These are phyloP conservation scores for Paraconiothyrium brasiliense DNA, from an alignment of 2,329 filamentous ascomycete genomes.

Conservation along the genomic window DNA sequence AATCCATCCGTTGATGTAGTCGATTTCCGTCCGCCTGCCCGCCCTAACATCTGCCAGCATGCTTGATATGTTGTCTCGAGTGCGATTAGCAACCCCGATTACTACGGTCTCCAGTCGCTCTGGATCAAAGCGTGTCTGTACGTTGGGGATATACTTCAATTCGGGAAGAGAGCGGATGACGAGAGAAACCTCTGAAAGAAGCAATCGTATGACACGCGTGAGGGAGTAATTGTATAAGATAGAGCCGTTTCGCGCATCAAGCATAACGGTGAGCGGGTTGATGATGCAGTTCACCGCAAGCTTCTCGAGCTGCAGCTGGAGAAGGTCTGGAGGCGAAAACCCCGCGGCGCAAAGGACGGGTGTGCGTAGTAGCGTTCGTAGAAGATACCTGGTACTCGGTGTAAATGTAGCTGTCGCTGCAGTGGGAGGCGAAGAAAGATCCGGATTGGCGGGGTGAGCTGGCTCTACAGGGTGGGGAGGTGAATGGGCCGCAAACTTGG, in stretches of 20 bases:
- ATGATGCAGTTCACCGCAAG: conserved; percentile 79
- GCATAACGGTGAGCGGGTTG: conserved; percentile 81
- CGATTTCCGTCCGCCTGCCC: conserved; percentile 75
- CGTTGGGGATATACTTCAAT: conserved; percentile 67
- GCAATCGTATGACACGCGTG: conserved; percentile 71
- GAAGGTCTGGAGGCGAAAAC: conserved; percentile 68
- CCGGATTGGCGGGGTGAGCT: conserved; percentile 24
- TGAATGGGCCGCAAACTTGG: conserved; percentile 20
- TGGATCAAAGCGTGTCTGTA: conserved; percentile 67
- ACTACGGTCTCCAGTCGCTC: conserved; percentile 70
- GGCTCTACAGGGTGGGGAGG: conserved; percentile 12
- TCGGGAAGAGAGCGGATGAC: conserved; percentile 82
- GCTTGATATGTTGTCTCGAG: conserved; percentile 66
- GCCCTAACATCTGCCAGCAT: conserved; percentile 73
- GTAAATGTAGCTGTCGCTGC: conserved; percentile 44
- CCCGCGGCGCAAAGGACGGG: conserved; percentile 69
- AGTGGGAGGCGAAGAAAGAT: conserved; percentile 27
- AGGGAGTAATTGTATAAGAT: conserved; percentile 74
- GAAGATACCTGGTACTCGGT: conserved; percentile 65
- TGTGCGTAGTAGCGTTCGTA: conserved; percentile 70
- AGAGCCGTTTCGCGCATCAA: conserved; percentile 78
- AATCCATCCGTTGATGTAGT: conserved; percentile 91
- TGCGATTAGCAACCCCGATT: conserved; percentile 62
- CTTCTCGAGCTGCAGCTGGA: conserved; percentile 79
- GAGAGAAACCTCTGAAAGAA: conserved; percentile 77